A percentile compares a stretch with the other conserved stretches of the same genome.
Evolutionary conservation across 192 early-diverging fungal species (phyloP).

Genomic region (Physocladia obscura): DNA sequence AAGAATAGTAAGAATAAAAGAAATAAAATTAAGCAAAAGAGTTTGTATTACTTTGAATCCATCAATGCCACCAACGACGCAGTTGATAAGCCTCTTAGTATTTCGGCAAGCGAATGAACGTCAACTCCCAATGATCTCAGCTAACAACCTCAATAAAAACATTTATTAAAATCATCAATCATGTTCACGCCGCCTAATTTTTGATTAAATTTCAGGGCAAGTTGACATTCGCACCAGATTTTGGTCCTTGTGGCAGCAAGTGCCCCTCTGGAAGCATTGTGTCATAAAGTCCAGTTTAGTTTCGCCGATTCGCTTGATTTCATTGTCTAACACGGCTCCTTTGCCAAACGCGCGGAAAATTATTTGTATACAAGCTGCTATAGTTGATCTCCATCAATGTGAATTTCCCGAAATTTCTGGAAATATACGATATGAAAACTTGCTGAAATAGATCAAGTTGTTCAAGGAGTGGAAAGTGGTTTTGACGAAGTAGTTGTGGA

Average conservation of each 20-base stretch:
- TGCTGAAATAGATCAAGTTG: too few relatives aligned
- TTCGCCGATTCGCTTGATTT: constrained; percentile 79
- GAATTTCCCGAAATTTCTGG: too few relatives aligned
- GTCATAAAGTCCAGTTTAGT: constrained; percentile 77
- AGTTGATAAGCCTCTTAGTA: constrained; percentile 40
- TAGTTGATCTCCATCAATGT: too few relatives aligned
- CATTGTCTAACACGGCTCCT: constrained; percentile 56
- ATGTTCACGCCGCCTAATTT: constrained; percentile 30
- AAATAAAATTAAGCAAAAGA: neutral
- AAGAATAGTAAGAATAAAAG: neutral
- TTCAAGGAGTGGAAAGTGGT: too few relatives aligned
- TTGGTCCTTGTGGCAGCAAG: constrained; percentile 33
- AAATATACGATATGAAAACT: too few relatives aligned
- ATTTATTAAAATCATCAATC: neutral
- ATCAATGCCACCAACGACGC: constrained; percentile 48
- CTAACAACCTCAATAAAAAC: neutral
- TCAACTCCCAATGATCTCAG: constrained; percentile 74
- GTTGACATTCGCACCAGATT: constrained; percentile 70
- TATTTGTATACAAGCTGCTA: constrained; percentile 20
- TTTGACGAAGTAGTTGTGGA: too few relatives aligned
- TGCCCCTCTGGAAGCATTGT: constrained; percentile 73
- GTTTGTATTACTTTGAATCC: constrained; percentile 21
- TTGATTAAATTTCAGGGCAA: constrained; percentile 51
- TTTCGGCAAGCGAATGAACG: constrained; percentile 77
- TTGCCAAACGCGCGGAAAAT: constrained; percentile 16